Base-by-base conservation (phyloP, 1,284 basidiomycete species). In the Caloboletus inedulis region DNA sequence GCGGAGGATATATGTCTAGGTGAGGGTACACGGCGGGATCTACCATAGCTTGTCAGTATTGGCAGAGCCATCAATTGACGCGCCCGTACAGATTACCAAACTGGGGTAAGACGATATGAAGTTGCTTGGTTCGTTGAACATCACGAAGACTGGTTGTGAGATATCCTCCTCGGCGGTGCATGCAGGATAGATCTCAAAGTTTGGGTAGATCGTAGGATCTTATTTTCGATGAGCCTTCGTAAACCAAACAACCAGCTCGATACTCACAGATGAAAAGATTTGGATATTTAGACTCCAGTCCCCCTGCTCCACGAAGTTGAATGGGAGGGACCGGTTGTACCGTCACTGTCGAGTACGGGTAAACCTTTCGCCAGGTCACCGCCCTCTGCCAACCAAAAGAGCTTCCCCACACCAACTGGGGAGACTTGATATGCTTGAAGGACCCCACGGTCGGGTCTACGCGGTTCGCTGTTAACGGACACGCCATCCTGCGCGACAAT, bases 21-120 rank as follows among this genome's bases (percentile, higher is more conserved):
- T 71, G 60, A 21, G 79, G 79, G 59, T 81, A 80, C 21, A 72
- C 69, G 6, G 71, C 50, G 6, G 68, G 65, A 62, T 76, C 78
- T 76, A 50, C 23, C 46, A 47, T 7, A 23, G 18, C n/a, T 43
- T 25, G 47, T 69, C 36, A 66, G 59, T 37, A 16, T 45, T 31
- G 48, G 35, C 36, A 52, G 27, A 33, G 36, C 10, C 25, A 45
- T 35, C 36, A 33, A 47, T 34, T 13, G 30, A 14, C 12, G 44
- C 7, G 18, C 23, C 10, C 67, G 37, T 62, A 65, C 62, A 69
- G 21, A 66, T 68, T 19, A 59, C 46, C 51, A 66, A 48, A 35
- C 19, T 47, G 18, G 66, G 64, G 33, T 57, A 61, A 25, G 8
- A 27, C 16, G 30, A 12, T 21, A 34, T 13, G 29, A 50, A 36